Evolutionary conservation across 495 filamentous ascomycete species (phyloP).

Genomic region (Neurospora sp.): DNA sequence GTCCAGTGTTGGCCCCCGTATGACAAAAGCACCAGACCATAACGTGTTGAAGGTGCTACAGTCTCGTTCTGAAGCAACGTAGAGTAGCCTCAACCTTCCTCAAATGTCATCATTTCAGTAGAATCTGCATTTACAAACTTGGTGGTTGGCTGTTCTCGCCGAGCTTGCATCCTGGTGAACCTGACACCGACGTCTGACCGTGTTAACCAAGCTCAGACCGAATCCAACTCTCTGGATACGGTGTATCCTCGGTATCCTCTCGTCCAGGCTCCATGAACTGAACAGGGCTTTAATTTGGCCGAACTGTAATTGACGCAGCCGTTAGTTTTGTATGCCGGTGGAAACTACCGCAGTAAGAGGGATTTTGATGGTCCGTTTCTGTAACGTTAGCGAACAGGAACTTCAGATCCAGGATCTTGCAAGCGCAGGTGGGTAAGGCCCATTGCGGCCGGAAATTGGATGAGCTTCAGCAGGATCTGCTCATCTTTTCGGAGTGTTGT

Average conservation of each 20-base stretch:
- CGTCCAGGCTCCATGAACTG: background rate
- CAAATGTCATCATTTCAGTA: background rate
- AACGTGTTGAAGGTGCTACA: background rate
- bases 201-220: background rate
- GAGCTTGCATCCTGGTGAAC: background rate
- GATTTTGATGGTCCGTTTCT: background rate
- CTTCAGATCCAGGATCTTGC: background rate
- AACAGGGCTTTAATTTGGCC: background rate
- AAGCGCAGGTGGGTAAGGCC: background rate
- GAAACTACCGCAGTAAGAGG: background rate
- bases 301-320: background rate
- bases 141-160: background rate
- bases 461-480: background rate
- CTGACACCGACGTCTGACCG: background rate
- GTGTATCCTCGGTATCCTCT: background rate
- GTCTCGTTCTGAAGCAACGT: background rate
- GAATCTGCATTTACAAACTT: background rate
- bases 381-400: background rate
- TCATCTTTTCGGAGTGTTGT: background rate
- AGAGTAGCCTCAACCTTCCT: background rate
- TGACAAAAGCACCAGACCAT: background rate
- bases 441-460: background rate
- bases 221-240: background rate
- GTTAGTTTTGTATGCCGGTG: background rate
- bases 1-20: background rate